Percentiles rank a stretch among this genome's conserved stretches.
These are phyloP conservation scores for Pichia cabralensis DNA, from an alignment of 805 yeast genomes.

Conservation along the genomic window DNA sequence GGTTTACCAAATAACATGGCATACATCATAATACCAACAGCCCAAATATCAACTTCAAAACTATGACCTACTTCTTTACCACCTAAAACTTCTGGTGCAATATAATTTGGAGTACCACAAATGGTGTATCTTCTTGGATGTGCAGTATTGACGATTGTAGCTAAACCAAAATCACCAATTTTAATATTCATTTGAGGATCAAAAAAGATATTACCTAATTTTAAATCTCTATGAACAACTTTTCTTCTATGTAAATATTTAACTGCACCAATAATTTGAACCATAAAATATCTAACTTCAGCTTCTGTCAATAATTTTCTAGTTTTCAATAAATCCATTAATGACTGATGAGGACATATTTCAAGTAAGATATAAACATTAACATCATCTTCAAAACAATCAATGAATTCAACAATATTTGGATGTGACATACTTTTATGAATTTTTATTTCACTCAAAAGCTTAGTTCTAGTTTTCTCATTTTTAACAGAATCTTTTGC, in stretches of 20 bases:
- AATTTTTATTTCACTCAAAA: conserved; percentile 88
- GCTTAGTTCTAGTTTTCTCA: conserved; percentile 78
- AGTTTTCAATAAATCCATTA: conserved; percentile 83
- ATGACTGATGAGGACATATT: conserved; percentile 88
- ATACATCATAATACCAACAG: conserved; percentile 92
- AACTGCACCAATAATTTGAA: conserved; percentile 90
- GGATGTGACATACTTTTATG: conserved; percentile 86
- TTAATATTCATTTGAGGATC: conserved; percentile 91
- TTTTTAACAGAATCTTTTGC: conserved; percentile 90
- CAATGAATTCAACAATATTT: conserved; percentile 85
- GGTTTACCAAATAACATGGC: conserved; percentile 92
- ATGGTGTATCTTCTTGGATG: conserved; percentile 81
- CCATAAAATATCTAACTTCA: conserved; percentile 82
- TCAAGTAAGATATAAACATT: conserved; percentile 91
- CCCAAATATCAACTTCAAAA: conserved; percentile 95
- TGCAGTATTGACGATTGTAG: conserved; percentile 70
- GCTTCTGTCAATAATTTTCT: conserved; percentile 84
- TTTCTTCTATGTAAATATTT: conserved; percentile 85
- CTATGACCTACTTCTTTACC: conserved; percentile 86
- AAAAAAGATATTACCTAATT: conserved; percentile 90
- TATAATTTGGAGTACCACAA: conserved; percentile 98
- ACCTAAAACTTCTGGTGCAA: conserved; percentile 94
- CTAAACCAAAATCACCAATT: conserved; percentile 96
- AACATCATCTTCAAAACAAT: conserved; percentile 93
- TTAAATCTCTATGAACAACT: conserved; percentile 92